Evolutionary conservation across 495 filamentous ascomycete species (phyloP), one percentile per base, ranked within the genome.

Genomic region (Poronia punctata): DNA sequence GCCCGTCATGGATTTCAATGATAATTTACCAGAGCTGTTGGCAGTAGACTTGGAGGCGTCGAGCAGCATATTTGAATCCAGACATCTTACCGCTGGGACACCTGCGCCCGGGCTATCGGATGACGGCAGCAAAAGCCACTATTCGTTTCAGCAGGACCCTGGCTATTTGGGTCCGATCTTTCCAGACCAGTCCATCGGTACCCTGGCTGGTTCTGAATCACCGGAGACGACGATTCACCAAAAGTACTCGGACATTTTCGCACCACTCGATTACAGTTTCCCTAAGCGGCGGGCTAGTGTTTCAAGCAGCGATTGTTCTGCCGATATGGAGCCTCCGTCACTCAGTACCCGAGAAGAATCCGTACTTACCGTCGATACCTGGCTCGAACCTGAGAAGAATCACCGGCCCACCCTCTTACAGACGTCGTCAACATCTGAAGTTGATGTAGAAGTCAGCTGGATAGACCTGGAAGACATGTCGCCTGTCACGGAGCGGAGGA

Each of bases 11-110:
- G 58, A 46, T 35, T 33, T 33, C n/a, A 7, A 51, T 32, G 56
- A 50, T 46, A 71, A 64, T 50, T 48, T 72, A 17, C 59, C 67
- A 15, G 69, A 72, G 49, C 46, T 70, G 36, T 56, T 72, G 11
- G 66, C 56, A 9, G 48, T 53, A 32, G 64, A 70, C 34, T 57
- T 70, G 29, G 59, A 66, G 44, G 28, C 40, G 7, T 69, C 67
- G 23, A 41, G 50, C 29, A 46, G 52, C 9, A 46, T 62, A 32
- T 70, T 67, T 39, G 54, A 45, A n/a, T 56, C 60, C 7, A 66
- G 49, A 45, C 59, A 53, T 28, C 58, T 70, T 53, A 66, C 67
- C 7, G 62, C 66, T 15, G 66, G 65, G 9, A 43, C 53, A 9
- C 69, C 65, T 1, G 51, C 47, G 14, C 52, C 46, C 9, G 42